These are phyloP conservation scores for Trichophyton rubrum DNA, from an alignment of 2,329 filamentous ascomycete genomes.

Conservation along the genomic window DNA sequence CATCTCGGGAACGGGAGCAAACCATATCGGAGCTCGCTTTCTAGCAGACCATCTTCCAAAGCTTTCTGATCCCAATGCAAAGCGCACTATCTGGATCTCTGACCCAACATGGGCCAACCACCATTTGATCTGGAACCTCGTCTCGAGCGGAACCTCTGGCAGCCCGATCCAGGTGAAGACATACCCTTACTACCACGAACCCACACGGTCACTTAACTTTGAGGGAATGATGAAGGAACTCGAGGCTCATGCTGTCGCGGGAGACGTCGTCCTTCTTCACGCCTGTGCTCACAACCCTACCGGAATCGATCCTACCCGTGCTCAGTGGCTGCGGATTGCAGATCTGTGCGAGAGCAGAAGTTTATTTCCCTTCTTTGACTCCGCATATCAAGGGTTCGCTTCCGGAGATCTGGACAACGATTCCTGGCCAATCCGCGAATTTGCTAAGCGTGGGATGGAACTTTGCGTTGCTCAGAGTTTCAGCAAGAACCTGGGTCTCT, in stretches of 20 bases:
- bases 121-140: constrained; percentile 69
- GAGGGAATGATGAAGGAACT: constrained; percentile 63
- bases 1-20: constrained; percentile 89
- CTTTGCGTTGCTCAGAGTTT: constrained; percentile 47
- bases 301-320: constrained; percentile 79
- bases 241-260: constrained; percentile 68
- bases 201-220: constrained; percentile 32
- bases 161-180: constrained; percentile 60
- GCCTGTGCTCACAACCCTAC: constrained; percentile 97
- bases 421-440: constrained; percentile 79
- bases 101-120: constrained; percentile 97
- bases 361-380: constrained; percentile 97
- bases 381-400: constrained; percentile 92
- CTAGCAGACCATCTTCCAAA: constrained; percentile 71
- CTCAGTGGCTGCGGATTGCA: constrained; percentile 87
- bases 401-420: constrained; percentile 77
- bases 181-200: constrained; percentile 85
- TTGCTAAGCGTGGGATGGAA: constrained; percentile 75
- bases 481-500: constrained; percentile 62
- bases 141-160: constrained; percentile 51
- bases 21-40: constrained; percentile 85
- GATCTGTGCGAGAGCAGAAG: constrained; percentile 62
- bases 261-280: constrained; percentile 78
- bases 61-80: constrained; percentile 22
- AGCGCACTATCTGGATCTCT: constrained; percentile 72